phyloP scores from a whole-genome alignment of 164 flowering plant species.

The Nymphaea colorata region DNA sequence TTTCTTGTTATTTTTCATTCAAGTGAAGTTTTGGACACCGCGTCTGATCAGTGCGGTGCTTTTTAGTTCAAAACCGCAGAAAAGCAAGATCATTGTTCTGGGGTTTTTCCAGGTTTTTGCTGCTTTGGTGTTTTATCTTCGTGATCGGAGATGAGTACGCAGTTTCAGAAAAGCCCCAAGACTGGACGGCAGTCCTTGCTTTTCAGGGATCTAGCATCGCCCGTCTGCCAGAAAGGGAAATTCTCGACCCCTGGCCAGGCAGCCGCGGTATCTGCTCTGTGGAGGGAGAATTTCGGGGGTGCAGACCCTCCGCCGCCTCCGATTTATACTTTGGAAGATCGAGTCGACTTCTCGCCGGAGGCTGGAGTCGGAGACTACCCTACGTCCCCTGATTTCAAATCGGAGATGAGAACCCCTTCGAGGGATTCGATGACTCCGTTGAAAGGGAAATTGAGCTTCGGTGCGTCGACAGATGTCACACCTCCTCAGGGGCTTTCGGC shows the following conservation, averaged over 20 bases:
- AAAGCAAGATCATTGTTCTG: too few species aligned
- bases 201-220: constrained; percentile 47
- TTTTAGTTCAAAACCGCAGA: too few species aligned
- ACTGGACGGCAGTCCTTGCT: constrained; percentile 35
- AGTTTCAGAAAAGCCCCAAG: constrained; percentile 28
- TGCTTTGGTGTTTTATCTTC: too few species aligned
- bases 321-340: constrained; percentile 74
- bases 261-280: constrained; percentile 87
- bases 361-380: constrained; percentile 57
- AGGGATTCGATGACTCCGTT: constrained; percentile 39
- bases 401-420: constrained; percentile 43
- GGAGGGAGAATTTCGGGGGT: constrained; percentile 74
- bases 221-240: constrained; percentile 49
- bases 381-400: constrained; percentile 46
- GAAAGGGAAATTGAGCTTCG: constrained; percentile 40
- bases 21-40: too few species aligned
- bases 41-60: too few species aligned
- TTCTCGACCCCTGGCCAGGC: constrained; percentile 85
- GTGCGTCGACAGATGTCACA: constrained; percentile 34
- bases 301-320: constrained; percentile 98
- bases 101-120: too few species aligned
- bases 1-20: too few species aligned
- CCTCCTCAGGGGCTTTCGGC: constrained; percentile 23
- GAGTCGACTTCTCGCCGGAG: constrained; percentile 79
- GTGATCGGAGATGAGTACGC: constrained; percentile 18